Percentiles rank a stretch among this genome's conserved stretches.
Evolutionary conservation across 441 rosid genomes (phyloP).

Genomic region (Adansonia rubrostipa): DNA sequence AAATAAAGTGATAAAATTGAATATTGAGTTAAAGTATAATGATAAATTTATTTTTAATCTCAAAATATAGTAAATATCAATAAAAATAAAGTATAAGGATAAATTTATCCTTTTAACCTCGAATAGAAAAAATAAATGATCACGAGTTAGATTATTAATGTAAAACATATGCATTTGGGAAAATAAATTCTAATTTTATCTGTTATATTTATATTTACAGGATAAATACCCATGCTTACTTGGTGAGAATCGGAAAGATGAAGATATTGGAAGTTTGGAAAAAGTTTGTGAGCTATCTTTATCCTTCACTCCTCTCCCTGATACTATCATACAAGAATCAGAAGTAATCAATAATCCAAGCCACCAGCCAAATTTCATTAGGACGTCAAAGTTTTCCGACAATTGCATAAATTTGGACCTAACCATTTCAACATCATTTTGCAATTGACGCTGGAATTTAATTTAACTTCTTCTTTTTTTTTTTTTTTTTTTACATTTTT

Average conservation of each 20-base stretch:
- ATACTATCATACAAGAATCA: background rate
- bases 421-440: slow-evolving; percentile 27
- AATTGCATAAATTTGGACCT: slow-evolving; percentile 34
- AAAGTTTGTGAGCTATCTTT: slow-evolving; percentile 43
- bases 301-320: slow-evolving; percentile 27
- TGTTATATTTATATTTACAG: slow-evolving; percentile 6
- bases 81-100: too few species aligned
- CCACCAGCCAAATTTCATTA: slow-evolving; percentile 2
- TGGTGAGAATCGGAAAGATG: slow-evolving; percentile 19
- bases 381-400: background rate
- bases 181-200: background rate
- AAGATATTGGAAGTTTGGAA: slow-evolving; percentile 13
- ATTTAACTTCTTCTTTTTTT: background rate
- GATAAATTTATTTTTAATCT: too few species aligned
- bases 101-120: too few species aligned
- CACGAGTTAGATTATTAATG: background rate
- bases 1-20: too few species aligned
- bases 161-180: background rate
- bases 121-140: too few species aligned
- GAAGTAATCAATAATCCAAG: slow-evolving; percentile 12
- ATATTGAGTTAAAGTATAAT: too few species aligned
- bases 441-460: background rate
- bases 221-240: slow-evolving; percentile 13
- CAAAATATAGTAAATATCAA: too few species aligned
- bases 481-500: too few species aligned